Evolutionary conservation across 495 filamentous ascomycete genomes (phyloP), one percentile per base, ranked within the genome.

Genomic region (Penicillium dipodomyicola): DNA sequence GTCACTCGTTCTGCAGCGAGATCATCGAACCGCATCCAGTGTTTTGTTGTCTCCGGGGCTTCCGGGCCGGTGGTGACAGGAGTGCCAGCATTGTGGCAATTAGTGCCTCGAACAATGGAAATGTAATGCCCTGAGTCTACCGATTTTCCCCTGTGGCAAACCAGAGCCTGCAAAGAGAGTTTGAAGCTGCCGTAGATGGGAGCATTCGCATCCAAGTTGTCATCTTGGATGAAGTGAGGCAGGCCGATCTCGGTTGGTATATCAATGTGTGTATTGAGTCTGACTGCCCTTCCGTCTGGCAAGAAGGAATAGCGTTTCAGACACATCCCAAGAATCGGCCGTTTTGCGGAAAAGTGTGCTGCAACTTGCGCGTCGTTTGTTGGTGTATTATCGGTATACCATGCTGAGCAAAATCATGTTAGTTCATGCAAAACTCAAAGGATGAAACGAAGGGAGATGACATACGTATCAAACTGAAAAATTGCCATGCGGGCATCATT

Each of bases 401-500:
- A 85, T 41, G 83, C 82, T 84, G 52, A 47, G 27, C 33, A 19
- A 19, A 39, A 54, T 58, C 12, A 39, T 15, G 58, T 86, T 72
- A 85, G 78, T 59, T 61, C 40, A 23, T 43, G 19, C 29, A 10
- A 15, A 20, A 29, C 45, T 6, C 47, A 19, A 35, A 9, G 19
- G 20, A 22, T 52, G 27, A n/a, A 19, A 12, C 41, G 5, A 20
- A 30, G 37, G 22, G 15, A 41, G 20, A 17, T 8, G 35, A 41
- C 39, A 25, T 72, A 89, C 88, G 91, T 54, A 95, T 92, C 39
- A 96, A 72, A 65, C 85, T 89, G 71, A 96, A 97, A 65, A 98
- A 97, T 64, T 96, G 94, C 93, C 93, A 98, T 12, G 94, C 94
- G 12, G 93, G 94, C 80, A 98, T 96, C 67, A 93, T 84, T 14